Percentiles rank a stretch among this genome's conserved stretches.
Evolutionary conservation across 2,329 filamentous ascomycete species (phyloP).

Genomic region (Ophiostoma triangulosporum): DNA sequence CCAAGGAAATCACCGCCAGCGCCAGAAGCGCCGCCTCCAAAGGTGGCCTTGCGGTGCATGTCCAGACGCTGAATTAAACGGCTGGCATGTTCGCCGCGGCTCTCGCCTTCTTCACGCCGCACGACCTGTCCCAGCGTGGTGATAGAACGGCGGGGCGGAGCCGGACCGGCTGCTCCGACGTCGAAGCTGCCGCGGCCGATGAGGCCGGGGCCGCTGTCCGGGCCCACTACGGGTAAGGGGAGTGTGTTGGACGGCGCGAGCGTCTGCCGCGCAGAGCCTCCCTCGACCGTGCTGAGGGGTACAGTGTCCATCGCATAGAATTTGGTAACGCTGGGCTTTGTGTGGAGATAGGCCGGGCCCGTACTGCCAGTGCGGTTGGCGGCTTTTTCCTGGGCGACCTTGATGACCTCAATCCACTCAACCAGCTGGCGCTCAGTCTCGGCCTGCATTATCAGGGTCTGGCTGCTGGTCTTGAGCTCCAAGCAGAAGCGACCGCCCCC

Average conservation of each 20-base stretch:
- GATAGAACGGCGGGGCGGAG: slow-evolving; percentile 40
- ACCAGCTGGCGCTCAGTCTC: slow-evolving; percentile 88
- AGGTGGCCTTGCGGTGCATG: slow-evolving; percentile 65
- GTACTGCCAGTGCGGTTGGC: slow-evolving; percentile 27
- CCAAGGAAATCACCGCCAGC: background rate
- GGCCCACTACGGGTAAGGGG: slow-evolving; percentile 41
- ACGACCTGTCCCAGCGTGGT: slow-evolving; percentile 39
- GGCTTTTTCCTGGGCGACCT: slow-evolving; percentile 61
- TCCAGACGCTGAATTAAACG: slow-evolving; percentile 90
- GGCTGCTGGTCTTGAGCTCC: slow-evolving; percentile 95
- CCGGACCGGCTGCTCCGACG: slow-evolving; percentile 29
- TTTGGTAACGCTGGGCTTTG: slow-evolving; percentile 73
- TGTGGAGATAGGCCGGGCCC: slow-evolving; percentile 82
- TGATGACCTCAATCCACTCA: slow-evolving; percentile 88
- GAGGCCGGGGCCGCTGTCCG: slow-evolving; percentile 61
- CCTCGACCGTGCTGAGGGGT: slow-evolving; percentile 23
- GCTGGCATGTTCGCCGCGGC: slow-evolving; percentile 65
- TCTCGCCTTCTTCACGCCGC: slow-evolving; percentile 54
- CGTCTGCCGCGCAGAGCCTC: slow-evolving; percentile 11
- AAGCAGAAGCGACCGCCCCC: slow-evolving; percentile 93
- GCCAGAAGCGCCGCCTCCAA: slow-evolving; percentile 17
- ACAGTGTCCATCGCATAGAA: slow-evolving; percentile 50
- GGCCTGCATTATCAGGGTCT: slow-evolving; percentile 76
- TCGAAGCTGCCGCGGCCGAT: slow-evolving; percentile 60
- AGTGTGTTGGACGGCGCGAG: slow-evolving; percentile 48